Evolutionary conservation across 2,329 filamentous ascomycete species (phyloP), one percentile per base, ranked within the genome.

Genomic region (Raffaelea ambrosiae): DNA sequence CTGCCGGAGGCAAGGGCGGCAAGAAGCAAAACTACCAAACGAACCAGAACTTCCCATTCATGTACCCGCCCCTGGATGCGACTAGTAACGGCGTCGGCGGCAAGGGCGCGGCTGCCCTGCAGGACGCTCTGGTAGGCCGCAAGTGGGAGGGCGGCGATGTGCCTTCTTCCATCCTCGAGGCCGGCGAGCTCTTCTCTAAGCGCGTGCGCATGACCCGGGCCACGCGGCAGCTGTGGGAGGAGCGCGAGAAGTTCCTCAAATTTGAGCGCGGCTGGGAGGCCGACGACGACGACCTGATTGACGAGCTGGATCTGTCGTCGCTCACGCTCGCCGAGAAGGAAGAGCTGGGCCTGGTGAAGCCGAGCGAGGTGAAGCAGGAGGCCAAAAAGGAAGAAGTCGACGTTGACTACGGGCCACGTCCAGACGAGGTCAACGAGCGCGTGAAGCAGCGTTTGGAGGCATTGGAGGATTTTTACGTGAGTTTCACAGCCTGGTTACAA

Each of bases 11-110:
- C 0, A 98, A 97, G 64, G 88, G 86, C 46, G 90, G 86, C 1
- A 98, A 98, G 72, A 98, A 98, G 62, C 93, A 98, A 60, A 98
- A 97, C 57, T 98, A 98, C 59, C 93, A 98, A 64, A 98, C 93
- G 0, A 98, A 98, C 60, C 93, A 98, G 58, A 93, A 96, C 61
- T 97, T 98, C 55, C 93, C 93, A 0, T 97, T 98, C 61, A 82
- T 98, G 69, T 98, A 98, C 57, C 93, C 93, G 2, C 93, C 93
- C 1, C 71, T 96, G 18, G 91, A 96, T 64, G 84, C 83, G 52
- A 84, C 81, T 21, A 95, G 89, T 66, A 95, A 95, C 61, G 86
- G 84, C 56, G 83, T 91, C 35, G 91, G 93, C 44, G 91, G 91
- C 1, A 96, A 95, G 61, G 90, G 90, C 13, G 79, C 77, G 19